Conservation (phyloP, 768 basidiomycete species). For the Mycena albidolilacea region DNA sequence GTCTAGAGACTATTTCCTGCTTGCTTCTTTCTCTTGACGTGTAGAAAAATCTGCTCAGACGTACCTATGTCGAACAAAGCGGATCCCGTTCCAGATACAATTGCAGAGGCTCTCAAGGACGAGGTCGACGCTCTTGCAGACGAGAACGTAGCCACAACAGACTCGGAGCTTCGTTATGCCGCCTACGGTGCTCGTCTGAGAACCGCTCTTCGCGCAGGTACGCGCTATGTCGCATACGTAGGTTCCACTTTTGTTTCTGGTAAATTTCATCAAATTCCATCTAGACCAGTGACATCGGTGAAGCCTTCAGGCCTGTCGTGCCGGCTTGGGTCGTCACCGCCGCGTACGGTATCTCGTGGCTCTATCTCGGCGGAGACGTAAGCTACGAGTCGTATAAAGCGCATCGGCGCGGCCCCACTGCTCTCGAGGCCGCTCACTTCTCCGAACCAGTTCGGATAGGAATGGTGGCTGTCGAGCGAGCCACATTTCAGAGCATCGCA, state of each 20-base stretch:
- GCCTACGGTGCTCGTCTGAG: slow-evolving; percentile 85
- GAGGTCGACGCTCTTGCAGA: slow-evolving; percentile 74
- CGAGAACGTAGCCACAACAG: slow-evolving; percentile 73
- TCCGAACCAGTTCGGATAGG: slow-evolving; percentile 78
- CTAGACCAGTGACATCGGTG: slow-evolving; percentile 87
- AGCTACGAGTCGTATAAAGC: slow-evolving; percentile 88
- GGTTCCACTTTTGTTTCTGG: slow-evolving; percentile 41
- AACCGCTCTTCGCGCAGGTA: slow-evolving; percentile 78
- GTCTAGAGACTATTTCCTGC: too few relatives aligned
- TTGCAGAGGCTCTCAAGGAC: slow-evolving; percentile 59
- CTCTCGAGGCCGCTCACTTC: slow-evolving; percentile 77
- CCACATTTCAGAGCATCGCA: slow-evolving; percentile 85
- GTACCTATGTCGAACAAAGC: slow-evolving; percentile 43
- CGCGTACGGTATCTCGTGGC: slow-evolving; percentile 87
- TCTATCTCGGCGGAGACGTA: slow-evolving; percentile 86
- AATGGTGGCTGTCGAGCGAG: slow-evolving; percentile 83
- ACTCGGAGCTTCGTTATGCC: slow-evolving; percentile 79
- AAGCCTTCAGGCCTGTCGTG: slow-evolving; percentile 87
- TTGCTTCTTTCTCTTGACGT: too few relatives aligned
- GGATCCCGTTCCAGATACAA: slow-evolving; percentile 40
- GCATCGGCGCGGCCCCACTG: slow-evolving; percentile 74
- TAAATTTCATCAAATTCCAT: slow-evolving; percentile 37
- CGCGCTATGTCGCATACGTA: slow-evolving; percentile 86
- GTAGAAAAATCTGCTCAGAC: neutral
- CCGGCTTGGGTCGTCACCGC: slow-evolving; percentile 79